Evolutionary conservation across 352 stramenopile genomes (phyloP).

Genomic region (Globisporangium cystogenes): DNA sequence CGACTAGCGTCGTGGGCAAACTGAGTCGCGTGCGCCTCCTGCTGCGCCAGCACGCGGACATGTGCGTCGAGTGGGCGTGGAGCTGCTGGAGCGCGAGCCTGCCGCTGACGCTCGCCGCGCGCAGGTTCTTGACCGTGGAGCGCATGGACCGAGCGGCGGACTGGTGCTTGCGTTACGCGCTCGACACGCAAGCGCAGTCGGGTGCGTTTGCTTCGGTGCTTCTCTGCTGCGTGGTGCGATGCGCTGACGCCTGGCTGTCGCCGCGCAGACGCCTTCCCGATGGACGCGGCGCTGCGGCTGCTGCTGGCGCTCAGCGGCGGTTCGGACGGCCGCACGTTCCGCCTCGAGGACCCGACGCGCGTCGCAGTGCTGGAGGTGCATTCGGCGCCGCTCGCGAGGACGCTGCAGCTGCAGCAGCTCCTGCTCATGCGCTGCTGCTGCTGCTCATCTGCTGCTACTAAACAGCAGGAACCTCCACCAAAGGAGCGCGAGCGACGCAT

Average conservation of each 20-base stretch:
- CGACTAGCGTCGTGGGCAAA: not conserved
- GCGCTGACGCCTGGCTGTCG: not conserved
- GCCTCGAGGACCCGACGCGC: conserved; percentile 44
- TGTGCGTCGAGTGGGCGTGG: conserved; percentile 1
- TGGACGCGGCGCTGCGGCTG: conserved; percentile 36
- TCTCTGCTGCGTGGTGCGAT: not conserved
- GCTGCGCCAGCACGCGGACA: conserved; percentile 10
- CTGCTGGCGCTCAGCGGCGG: conserved; percentile 52
- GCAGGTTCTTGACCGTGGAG: conserved; percentile 25
- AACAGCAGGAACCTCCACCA: not conserved
- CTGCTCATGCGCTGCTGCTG: conserved; percentile 1
- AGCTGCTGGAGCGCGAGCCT: not conserved
- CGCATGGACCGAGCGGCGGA: conserved; percentile 32
- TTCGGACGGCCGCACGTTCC: conserved; percentile 47
- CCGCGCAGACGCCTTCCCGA: conserved; percentile 14
- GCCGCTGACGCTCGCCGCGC: not conserved
- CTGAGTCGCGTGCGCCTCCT: conserved; percentile 10
- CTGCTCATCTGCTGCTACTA: too few species aligned
- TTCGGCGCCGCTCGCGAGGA: not conserved
- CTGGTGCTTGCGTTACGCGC: conserved; percentile 17
- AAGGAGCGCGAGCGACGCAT: conserved; percentile 18
- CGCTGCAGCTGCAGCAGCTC: not conserved
- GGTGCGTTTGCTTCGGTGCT: conserved; percentile 6
- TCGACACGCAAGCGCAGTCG: conserved; percentile 8
- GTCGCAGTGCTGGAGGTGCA: conserved; percentile 12